phyloP scores from a whole-genome alignment of 345 rosid species.

The Microthlaspi erraticum region DNA sequence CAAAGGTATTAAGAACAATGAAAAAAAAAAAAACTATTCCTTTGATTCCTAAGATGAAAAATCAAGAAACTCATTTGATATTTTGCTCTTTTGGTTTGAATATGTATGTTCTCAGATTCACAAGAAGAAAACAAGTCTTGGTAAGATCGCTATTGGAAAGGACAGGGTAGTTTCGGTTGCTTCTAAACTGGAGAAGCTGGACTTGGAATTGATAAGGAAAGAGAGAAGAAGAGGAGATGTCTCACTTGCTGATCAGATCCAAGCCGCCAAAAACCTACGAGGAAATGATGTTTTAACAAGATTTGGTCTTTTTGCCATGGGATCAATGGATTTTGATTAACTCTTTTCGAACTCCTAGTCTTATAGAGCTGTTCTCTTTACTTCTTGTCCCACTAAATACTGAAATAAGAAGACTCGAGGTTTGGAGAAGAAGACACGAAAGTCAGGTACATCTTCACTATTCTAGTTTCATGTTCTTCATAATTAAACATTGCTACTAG shows the following conservation, averaged over 20 bases:
- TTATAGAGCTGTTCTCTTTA: conserved; percentile 18
- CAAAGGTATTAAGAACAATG: conserved; percentile 62
- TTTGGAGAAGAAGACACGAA: too few relatives aligned
- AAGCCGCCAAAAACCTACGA: conserved; percentile 66
- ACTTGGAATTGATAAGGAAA: conserved; percentile 57
- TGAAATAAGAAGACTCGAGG: neutral
- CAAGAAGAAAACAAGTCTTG: conserved; percentile 54
- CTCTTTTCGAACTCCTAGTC: neutral
- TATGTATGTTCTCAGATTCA: conserved; percentile 55
- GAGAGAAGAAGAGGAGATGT: conserved; percentile 57
- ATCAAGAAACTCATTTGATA: conserved; percentile 14
- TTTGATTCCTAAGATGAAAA: too few relatives aligned
- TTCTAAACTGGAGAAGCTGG: conserved; percentile 64
- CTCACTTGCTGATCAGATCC: conserved; percentile 88
- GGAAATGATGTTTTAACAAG: conserved; percentile 32
- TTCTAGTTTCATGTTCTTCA: too few relatives aligned
- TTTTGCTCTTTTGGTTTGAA: conserved; percentile 7
- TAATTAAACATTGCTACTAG: too few relatives aligned
- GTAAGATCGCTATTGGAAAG: conserved; percentile 41
- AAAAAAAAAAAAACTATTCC: neutral
- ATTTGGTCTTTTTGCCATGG: conserved; percentile 36
- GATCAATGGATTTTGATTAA: conserved; percentile 28
- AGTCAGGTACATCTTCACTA: too few relatives aligned
- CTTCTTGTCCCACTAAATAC: conserved; percentile 24
- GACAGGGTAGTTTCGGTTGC: conserved; percentile 43